Base-by-base conservation (phyloP, 345 rosid species). In the Ceriops tagal region DNA sequence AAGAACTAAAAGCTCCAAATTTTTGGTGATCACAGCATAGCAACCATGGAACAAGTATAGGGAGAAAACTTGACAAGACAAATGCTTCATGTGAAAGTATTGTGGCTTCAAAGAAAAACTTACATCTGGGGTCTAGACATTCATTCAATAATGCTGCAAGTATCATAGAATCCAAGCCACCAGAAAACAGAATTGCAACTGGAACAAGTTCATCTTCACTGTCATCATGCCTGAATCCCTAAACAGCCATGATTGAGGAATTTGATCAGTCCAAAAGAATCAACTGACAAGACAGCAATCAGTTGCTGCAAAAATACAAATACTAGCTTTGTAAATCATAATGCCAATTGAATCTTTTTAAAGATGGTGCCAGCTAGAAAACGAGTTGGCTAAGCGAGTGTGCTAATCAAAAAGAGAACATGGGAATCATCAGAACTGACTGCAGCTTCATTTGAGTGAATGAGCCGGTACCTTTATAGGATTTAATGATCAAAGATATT, bases 111-210 rank as follows among this genome's bases (percentile, higher is more conserved):
- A 22, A 53, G 28, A 37, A 79, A 59, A 15, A 52, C 79, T 86
- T 84, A 92, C 97, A 89, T 57, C 60, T 77, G 62, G 88, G 83
- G 83, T 89, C 89, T 32, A 95, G 76, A 77, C 88, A 92, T 64
- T 92, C 85, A 73, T 95, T 81, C 79, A 92, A 80, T 28, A 95
- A 71, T 39, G 96, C 96, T 47, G 99, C 93, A 55, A 95, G 86
- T 75, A 95, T 90, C 97, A 89, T 95, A 31, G 97, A 95, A 81
- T 95, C 99, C 68, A 92, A 75, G 71, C 99, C 99, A 55, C 99
- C 97, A 61, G 99, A 95, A 78, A 95, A 92, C 53, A 95, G 90
- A 70, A 95, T 88, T 49, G 97, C 99, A 51, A 89, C 88, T 1
- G 97, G 97, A 61, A 68, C 83, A 69, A 43, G 72, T 67, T 81